phyloP scores from a whole-genome alignment of 805 yeast species.

The Lipomyces spencermartinsiae region DNA sequence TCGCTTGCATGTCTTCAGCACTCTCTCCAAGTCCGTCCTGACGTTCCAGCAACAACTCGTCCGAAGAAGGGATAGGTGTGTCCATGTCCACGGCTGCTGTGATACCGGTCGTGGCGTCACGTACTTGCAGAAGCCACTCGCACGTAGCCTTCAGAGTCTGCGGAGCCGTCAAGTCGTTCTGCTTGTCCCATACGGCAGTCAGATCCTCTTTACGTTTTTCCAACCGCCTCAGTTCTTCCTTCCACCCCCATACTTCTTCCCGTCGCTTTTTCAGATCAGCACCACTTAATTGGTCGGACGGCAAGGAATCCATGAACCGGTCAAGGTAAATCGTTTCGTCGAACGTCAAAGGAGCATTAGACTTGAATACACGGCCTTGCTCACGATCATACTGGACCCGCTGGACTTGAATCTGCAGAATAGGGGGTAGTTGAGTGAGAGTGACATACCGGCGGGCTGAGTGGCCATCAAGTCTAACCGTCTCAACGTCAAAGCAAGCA shows the following conservation, averaged over 20 bases:
- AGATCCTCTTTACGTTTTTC: slow-evolving; percentile 54
- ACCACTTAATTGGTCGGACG: not conserved
- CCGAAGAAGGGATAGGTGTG: not conserved
- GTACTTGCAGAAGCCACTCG: slow-evolving; percentile 32
- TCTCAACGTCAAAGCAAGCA: slow-evolving; percentile 75
- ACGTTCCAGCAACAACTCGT: slow-evolving; percentile 1
- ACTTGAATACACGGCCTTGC: slow-evolving; percentile 75
- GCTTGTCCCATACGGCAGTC: slow-evolving; percentile 5
- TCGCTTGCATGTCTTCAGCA: not conserved
- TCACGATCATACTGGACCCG: slow-evolving; percentile 88
- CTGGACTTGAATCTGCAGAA: slow-evolving; percentile 91
- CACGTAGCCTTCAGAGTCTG: slow-evolving; percentile 28
- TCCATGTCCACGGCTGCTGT: slow-evolving; percentile 5
- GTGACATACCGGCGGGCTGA: slow-evolving; percentile 75
- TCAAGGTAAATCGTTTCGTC: slow-evolving; percentile 82
- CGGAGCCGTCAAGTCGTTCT: slow-evolving; percentile 21
- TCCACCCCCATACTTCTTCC: slow-evolving; percentile 66
- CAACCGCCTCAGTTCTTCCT: slow-evolving; percentile 56
- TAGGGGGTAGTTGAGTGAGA: slow-evolving; percentile 73
- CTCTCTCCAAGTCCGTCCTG: slow-evolving; percentile 12
- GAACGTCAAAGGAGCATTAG: slow-evolving; percentile 81
- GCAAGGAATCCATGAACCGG: slow-evolving; percentile 69
- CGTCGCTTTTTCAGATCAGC: slow-evolving; percentile 62
- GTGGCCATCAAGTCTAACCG: slow-evolving; percentile 69
- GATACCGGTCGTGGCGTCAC: slow-evolving; percentile 8